These are phyloP conservation scores for Trametes polyzona DNA, from an alignment of 1,284 basidiomycete genomes.

Conservation along the genomic window DNA sequence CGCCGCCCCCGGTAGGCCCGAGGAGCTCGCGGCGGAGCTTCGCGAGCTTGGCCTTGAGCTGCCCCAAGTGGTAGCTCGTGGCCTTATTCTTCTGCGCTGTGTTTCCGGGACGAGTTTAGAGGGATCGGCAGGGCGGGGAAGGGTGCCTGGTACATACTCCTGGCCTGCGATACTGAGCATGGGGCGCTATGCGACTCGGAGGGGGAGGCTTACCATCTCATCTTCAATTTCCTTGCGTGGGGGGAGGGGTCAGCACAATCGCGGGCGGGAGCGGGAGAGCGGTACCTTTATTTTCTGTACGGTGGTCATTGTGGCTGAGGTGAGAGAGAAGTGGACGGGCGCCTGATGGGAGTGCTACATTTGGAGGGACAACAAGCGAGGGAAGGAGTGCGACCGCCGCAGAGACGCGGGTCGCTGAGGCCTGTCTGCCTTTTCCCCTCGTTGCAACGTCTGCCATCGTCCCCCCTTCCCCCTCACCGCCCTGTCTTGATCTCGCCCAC, in stretches of 20 bases:
- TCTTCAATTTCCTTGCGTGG: slow-evolving; percentile 83
- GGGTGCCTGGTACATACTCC: slow-evolving; percentile 38
- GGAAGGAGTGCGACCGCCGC: background rate
- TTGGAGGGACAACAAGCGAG: background rate
- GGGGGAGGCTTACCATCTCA: slow-evolving; percentile 78
- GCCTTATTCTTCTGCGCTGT: slow-evolving; percentile 96
- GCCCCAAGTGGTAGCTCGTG: slow-evolving; percentile 93
- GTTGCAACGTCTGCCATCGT: slow-evolving; percentile 13
- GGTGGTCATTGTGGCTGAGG: slow-evolving; percentile 68
- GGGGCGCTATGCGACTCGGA: slow-evolving; percentile 7
- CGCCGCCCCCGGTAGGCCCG: slow-evolving; percentile 75
- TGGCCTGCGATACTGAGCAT: slow-evolving; percentile 37
- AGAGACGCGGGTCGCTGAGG: background rate
- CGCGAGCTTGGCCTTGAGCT: slow-evolving; percentile 98
- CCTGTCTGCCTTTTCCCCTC: slow-evolving; percentile 3
- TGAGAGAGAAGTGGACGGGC: slow-evolving; percentile 17
- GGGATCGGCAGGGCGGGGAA: slow-evolving; percentile 2
- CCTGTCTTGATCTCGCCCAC: slow-evolving; percentile 11
- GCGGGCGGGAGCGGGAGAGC: slow-evolving; percentile 5
- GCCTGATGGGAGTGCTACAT: slow-evolving; percentile 3
- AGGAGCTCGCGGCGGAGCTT: slow-evolving; percentile 97
- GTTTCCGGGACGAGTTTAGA: slow-evolving; percentile 17
- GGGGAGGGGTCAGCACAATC: slow-evolving; percentile 6
- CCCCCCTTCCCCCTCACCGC: background rate
- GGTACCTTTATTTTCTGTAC: slow-evolving; percentile 87